A percentile compares a stretch with the other conserved stretches of the same genome.
Evolutionary conservation across 108 stramenopile genomes (phyloP).

Genomic region (Chaetoceros muelleri): DNA sequence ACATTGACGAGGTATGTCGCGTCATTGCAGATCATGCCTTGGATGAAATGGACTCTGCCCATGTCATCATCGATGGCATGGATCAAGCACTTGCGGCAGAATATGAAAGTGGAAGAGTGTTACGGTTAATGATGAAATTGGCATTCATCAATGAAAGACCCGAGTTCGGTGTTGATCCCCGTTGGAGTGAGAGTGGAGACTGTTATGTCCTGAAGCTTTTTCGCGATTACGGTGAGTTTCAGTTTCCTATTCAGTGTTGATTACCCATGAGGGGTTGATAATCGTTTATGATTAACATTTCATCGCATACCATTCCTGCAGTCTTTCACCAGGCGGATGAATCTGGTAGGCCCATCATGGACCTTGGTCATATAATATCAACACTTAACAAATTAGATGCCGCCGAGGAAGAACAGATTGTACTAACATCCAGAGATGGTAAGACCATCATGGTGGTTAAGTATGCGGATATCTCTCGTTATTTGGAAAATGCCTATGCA

Average conservation of each 20-base stretch:
- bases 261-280: not conserved
- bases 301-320: conserved; percentile 1
- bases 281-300: not conserved
- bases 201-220: conserved; percentile 84
- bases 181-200: conserved; percentile 88
- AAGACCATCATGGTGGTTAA: conserved; percentile 79
- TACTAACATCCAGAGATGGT: conserved; percentile 77
- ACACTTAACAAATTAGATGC: conserved; percentile 87
- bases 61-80: conserved; percentile 30
- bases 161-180: conserved; percentile 74
- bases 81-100: conserved; percentile 58
- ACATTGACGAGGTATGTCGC: conserved; percentile 36
- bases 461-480: conserved; percentile 82
- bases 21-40: conserved; percentile 39
- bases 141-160: conserved; percentile 88
- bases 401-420: conserved; percentile 78
- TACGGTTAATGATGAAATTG: conserved; percentile 80
- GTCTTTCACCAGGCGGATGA: conserved; percentile 90
- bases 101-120: conserved; percentile 78
- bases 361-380: conserved; percentile 84
- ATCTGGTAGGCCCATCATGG: conserved; percentile 81
- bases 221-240: conserved; percentile 79
- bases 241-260: not conserved
- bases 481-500: conserved; percentile 64
- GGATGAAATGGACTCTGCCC: conserved; percentile 55